Conservation (phyloP, 495 filamentous ascomycete genomes). For the Talaromyces nanjingensis region DNA sequence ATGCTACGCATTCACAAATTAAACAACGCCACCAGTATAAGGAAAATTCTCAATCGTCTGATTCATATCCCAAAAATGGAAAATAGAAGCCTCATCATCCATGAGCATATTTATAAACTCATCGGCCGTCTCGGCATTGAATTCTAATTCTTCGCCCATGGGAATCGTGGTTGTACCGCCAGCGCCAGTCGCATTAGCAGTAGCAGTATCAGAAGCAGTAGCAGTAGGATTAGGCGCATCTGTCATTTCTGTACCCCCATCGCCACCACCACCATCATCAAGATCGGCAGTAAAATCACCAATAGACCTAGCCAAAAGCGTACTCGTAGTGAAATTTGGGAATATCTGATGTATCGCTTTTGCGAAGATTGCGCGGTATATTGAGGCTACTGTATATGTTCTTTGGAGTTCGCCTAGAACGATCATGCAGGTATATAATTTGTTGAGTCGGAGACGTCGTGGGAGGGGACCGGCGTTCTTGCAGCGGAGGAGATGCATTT, state of each 20-base stretch:
- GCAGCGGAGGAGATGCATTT: slow-evolving; percentile 31
- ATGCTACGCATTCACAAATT: too few relatives aligned
- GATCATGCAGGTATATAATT: slow-evolving; percentile 35
- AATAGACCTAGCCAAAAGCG: background rate
- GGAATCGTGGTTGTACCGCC: background rate
- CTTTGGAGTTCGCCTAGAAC: slow-evolving; percentile 32
- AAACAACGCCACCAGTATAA: background rate
- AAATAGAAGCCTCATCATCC: slow-evolving; percentile 18
- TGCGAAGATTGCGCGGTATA: slow-evolving; percentile 26
- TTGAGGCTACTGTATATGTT: slow-evolving; percentile 26
- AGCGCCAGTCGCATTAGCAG: background rate
- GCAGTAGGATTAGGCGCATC: background rate
- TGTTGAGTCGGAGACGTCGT: slow-evolving; percentile 29
- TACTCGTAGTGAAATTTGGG: slow-evolving; percentile 13
- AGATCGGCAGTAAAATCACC: slow-evolving; percentile 27
- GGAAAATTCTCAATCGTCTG: background rate
- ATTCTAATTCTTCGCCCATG: background rate
- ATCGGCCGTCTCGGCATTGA: slow-evolving; percentile 5
- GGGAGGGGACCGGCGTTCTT: slow-evolving; percentile 22
- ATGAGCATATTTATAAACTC: slow-evolving; percentile 21
- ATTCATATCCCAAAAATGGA: slow-evolving; percentile 23
- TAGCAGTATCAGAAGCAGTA: background rate
- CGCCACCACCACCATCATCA: slow-evolving; percentile 20
- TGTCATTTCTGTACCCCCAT: background rate
- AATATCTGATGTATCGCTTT: slow-evolving; percentile 25